These are phyloP conservation scores for Wickerhamiella kurtzmanii DNA, from an alignment of 805 yeast species.

Conservation along the genomic window DNA sequence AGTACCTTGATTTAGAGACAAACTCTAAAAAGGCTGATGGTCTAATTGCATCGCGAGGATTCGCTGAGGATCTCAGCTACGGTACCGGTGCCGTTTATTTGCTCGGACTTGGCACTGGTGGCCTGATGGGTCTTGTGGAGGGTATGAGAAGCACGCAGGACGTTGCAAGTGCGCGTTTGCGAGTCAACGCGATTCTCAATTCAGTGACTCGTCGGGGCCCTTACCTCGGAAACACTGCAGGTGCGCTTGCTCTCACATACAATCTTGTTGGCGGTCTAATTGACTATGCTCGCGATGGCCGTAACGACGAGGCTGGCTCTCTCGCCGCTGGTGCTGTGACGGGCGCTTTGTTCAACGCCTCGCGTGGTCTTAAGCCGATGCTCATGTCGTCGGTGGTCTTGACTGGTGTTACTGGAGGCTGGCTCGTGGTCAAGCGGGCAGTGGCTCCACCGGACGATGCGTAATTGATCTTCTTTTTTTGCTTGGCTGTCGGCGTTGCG, in stretches of 20 bases:
- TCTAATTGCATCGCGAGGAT: conserved; percentile 87
- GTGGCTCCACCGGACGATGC: conserved; percentile 19
- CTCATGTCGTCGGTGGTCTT: conserved; percentile 69
- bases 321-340: conserved; percentile 80
- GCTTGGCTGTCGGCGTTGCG: background rate
- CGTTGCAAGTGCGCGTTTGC: conserved; percentile 62
- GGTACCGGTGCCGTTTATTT: conserved; percentile 94
- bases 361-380: conserved; percentile 79
- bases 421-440: conserved; percentile 67
- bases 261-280: conserved; percentile 70
- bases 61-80: conserved; percentile 94
- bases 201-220: conserved; percentile 94
- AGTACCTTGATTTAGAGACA: conserved; percentile 70
- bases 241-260: conserved; percentile 81
- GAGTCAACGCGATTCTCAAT: conserved; percentile 80
- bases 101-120: conserved; percentile 73
- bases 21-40: conserved; percentile 45
- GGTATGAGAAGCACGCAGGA: conserved; percentile 70
- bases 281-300: conserved; percentile 62
- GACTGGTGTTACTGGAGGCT: conserved; percentile 82
- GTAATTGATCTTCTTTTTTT: background rate
- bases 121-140: conserved; percentile 74
- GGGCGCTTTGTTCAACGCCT: conserved; percentile 81
- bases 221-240: conserved; percentile 86
- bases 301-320: conserved; percentile 77